Evolutionary conservation across 2,329 filamentous ascomycete genomes (phyloP).

Genomic region (Calonectria fujianensis): DNA sequence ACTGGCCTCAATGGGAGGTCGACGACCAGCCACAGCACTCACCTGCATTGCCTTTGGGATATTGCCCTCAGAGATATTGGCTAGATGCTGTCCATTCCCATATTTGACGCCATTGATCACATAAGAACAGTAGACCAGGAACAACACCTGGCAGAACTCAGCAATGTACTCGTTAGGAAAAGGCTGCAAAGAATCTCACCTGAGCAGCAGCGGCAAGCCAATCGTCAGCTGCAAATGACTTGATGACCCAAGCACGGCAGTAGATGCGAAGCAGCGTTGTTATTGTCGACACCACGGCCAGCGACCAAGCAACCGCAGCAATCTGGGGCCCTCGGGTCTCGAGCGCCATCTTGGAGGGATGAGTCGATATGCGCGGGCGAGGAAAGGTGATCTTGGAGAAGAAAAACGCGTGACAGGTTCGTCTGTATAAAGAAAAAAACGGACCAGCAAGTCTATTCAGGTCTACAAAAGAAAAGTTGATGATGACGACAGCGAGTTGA

Average conservation of each 20-base stretch:
- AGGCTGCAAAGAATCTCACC: slow-evolving; percentile 45
- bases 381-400: background rate
- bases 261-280: slow-evolving; percentile 57
- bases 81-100: slow-evolving; percentile 54
- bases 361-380: no score
- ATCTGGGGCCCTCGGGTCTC: slow-evolving; percentile 46
- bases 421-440: background rate
- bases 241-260: slow-evolving; percentile 58
- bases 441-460: background rate
- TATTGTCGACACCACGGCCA: slow-evolving; percentile 60
- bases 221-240: slow-evolving; percentile 58
- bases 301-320: slow-evolving; percentile 54
- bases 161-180: background rate
- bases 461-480: background rate
- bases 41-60: slow-evolving; percentile 58
- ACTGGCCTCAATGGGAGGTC: background rate
- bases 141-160: slow-evolving; percentile 39
- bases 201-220: slow-evolving; percentile 58
- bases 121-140: slow-evolving; percentile 54
- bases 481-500: background rate
- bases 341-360: slow-evolving; percentile 4
- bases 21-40: background rate
- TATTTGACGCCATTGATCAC: slow-evolving; percentile 55
- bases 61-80: slow-evolving; percentile 44
- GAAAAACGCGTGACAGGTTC: background rate